Evolutionary conservation across 2,329 filamentous ascomycete genomes (phyloP).

Genomic region (Ascochyta koolunga): DNA sequence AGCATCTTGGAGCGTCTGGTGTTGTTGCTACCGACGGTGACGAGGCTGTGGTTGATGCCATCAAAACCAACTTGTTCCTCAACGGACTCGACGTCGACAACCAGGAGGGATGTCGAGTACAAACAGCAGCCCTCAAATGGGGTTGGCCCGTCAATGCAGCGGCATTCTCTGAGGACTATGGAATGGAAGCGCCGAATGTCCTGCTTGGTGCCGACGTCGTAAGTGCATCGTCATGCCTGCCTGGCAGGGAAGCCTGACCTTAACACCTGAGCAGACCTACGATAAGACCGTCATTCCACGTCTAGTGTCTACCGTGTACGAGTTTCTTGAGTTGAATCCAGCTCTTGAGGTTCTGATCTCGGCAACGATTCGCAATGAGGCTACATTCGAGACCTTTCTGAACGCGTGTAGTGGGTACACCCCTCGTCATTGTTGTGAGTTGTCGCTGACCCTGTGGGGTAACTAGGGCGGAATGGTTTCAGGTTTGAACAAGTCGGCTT

Average conservation of each 20-base stretch:
- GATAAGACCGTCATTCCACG: conserved; percentile 68
- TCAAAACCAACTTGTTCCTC: conserved; percentile 71
- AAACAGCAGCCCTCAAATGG: conserved; percentile 67
- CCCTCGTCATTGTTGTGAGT: conserved; percentile 39
- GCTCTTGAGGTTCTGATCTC: conserved; percentile 67
- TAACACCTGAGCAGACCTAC: conserved; percentile 63
- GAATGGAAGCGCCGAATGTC: conserved; percentile 60
- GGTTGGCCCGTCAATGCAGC: conserved; percentile 64
- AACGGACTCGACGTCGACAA: conserved; percentile 65
- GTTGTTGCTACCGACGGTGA: conserved; percentile 77
- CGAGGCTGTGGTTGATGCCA: conserved; percentile 70
- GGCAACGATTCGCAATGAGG: conserved; percentile 71
- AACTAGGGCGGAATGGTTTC: conserved; percentile 46
- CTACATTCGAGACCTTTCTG: conserved; percentile 71
- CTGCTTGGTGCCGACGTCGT: conserved; percentile 76
- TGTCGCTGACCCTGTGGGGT: conserved; percentile 48
- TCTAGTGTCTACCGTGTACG: conserved; percentile 68
- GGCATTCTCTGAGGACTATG: conserved; percentile 62
- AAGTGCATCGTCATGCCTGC: conserved; percentile 34
- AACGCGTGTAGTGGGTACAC: conserved; percentile 59
- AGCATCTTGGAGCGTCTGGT: conserved; percentile 63
- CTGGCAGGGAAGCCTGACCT: conserved; percentile 16
- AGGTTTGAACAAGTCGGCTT: conserved; percentile 41
- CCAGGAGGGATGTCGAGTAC: conserved; percentile 42
- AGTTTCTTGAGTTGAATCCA: conserved; percentile 65